phyloP scores from a whole-genome alignment of 371 early-diverging fungal genomes.

The Lichtheimia hyalospora region DNA sequence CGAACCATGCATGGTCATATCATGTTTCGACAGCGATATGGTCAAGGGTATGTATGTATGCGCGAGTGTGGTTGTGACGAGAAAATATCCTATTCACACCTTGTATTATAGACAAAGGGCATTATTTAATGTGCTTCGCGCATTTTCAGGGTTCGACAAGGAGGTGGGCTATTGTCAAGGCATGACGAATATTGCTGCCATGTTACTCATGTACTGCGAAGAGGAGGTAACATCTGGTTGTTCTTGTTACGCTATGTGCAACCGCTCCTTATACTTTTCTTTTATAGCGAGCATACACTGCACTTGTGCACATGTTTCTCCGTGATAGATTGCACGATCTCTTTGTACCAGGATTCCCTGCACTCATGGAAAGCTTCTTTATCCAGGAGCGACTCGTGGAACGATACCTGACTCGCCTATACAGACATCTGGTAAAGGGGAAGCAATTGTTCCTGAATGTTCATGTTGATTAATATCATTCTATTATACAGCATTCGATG shows the following conservation, averaged over 20 bases:
- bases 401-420: slow-evolving; percentile 50
- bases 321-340: slow-evolving; percentile 55
- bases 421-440: slow-evolving; percentile 46
- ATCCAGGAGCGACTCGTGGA: slow-evolving; percentile 59
- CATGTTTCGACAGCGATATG: slow-evolving; percentile 67
- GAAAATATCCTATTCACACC: not conserved
- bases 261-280: not conserved
- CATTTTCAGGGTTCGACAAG: slow-evolving; percentile 83
- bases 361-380: slow-evolving; percentile 61
- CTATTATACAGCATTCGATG: slow-evolving; percentile 34
- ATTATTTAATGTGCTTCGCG: slow-evolving; percentile 85
- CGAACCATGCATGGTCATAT: slow-evolving; percentile 63
- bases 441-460: not conserved
- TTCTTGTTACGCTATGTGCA: not conserved
- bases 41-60: slow-evolving; percentile 51
- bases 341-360: slow-evolving; percentile 64
- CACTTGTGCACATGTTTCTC: slow-evolving; percentile 56
- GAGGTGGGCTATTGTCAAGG: slow-evolving; percentile 97
- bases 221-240: slow-evolving; percentile 65
- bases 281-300: slow-evolving; percentile 50
- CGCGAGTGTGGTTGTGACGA: not conserved
- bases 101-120: slow-evolving; percentile 49
- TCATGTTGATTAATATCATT: not conserved
- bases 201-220: slow-evolving; percentile 87
- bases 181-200: slow-evolving; percentile 88